A percentile compares a stretch with the other conserved stretches of the same genome.
Conservation (phyloP, 805 yeast species). For the Nakazawaea ernobii region DNA sequence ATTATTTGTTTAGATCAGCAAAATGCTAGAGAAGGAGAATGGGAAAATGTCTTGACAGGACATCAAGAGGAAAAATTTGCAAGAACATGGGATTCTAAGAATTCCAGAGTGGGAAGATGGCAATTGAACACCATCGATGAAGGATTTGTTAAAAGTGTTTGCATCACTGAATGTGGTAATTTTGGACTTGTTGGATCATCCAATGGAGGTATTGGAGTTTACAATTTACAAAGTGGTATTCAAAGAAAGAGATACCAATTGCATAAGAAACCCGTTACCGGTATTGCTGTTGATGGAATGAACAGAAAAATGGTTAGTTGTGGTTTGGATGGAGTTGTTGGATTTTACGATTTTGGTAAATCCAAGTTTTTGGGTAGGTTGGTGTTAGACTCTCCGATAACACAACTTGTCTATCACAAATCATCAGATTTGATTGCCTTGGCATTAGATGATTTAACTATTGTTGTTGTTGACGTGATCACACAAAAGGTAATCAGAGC, state of each 20-base stretch:
- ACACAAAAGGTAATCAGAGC: constrained; percentile 83
- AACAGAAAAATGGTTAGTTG: constrained; percentile 81
- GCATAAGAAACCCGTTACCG: constrained; percentile 80
- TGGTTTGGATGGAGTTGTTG: constrained; percentile 86
- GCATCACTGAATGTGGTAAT: constrained; percentile 90
- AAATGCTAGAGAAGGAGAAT: constrained; percentile 73
- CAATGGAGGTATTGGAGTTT: constrained; percentile 76
- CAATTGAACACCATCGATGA: constrained; percentile 69
- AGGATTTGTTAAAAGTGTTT: constrained; percentile 67
- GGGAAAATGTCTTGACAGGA: constrained; percentile 91
- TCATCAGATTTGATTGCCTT: constrained; percentile 81
- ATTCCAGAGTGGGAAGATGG: constrained; percentile 76
- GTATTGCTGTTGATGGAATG: constrained; percentile 84
- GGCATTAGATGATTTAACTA: constrained; percentile 79
- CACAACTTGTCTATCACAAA: constrained; percentile 70
- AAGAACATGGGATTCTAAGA: constrained; percentile 82
- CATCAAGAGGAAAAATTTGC: constrained; percentile 82
- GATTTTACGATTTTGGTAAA: constrained; percentile 78
- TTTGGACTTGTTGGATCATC: constrained; percentile 90
- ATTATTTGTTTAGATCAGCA: constrained; percentile 66
- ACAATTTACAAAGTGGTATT: constrained; percentile 88
- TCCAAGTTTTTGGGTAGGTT: constrained; percentile 64
- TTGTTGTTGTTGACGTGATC: constrained; percentile 74
- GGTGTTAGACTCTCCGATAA: constrained; percentile 69
- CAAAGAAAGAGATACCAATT: constrained; percentile 62